phyloP scores from a whole-genome alignment of 1,284 basidiomycete genomes.

The Paramarasmius palmivorus region DNA sequence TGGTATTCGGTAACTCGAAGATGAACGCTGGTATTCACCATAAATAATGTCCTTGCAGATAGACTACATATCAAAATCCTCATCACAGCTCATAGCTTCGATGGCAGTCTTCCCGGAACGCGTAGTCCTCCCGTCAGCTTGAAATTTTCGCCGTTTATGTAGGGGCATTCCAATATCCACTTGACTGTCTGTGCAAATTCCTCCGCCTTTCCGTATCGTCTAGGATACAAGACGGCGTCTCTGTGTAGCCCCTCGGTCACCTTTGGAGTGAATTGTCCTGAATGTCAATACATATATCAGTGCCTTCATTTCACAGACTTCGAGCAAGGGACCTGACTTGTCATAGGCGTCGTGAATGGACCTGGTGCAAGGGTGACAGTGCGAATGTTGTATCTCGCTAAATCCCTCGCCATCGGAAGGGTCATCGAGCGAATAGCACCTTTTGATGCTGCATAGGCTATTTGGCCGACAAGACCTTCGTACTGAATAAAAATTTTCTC shows the following conservation, averaged over 20 bases:
- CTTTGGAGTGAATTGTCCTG: slow-evolving; percentile 32
- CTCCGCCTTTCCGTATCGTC: slow-evolving; percentile 42
- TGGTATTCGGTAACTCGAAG: too few species aligned
- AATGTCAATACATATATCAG: background rate
- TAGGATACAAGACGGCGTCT: slow-evolving; percentile 42
- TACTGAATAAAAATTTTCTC: slow-evolving; percentile 34
- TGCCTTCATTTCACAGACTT: background rate
- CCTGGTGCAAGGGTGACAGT: slow-evolving; percentile 55
- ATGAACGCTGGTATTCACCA: too few species aligned
- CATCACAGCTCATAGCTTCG: too few species aligned
- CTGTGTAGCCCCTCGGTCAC: slow-evolving; percentile 34
- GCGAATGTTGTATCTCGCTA: slow-evolving; percentile 48
- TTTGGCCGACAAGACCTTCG: slow-evolving; percentile 50
- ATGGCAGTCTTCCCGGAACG: background rate
- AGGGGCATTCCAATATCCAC: slow-evolving; percentile 52
- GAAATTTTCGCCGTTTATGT: slow-evolving; percentile 58
- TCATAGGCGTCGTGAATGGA: slow-evolving; percentile 48
- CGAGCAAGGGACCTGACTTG: slow-evolving; percentile 19
- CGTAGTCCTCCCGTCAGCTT: slow-evolving; percentile 34
- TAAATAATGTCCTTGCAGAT: too few species aligned
- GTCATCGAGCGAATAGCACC: slow-evolving; percentile 55
- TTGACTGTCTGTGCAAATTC: slow-evolving; percentile 54
- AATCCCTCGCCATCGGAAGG: slow-evolving; percentile 54
- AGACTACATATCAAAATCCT: too few species aligned
- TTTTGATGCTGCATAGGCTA: slow-evolving; percentile 54